Base-by-base conservation (phyloP, 176 grass and related monocot genomes). In the Poa pratensis region DNA sequence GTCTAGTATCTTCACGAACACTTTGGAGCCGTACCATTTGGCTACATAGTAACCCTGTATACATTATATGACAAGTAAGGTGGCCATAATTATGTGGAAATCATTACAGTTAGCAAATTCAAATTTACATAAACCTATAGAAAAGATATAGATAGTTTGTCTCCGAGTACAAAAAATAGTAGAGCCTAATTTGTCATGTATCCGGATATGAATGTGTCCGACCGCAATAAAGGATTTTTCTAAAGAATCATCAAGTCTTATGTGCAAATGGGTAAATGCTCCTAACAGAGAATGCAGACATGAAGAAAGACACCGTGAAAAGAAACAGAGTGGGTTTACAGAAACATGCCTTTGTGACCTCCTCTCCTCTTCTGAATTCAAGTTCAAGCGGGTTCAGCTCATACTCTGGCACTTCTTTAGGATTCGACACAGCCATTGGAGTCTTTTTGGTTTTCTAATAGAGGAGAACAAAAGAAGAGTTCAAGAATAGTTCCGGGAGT, bases 21-120 rank as follows among this genome's bases (percentile, higher is more conserved):
- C 96, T 90, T 96, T 99, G 63, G 91, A 96, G 42, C 91, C 96
- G 71, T 96, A 96, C 96, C 96, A 99, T 74, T 92, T 99, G 14
- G 93, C 96, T 35, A 96, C 75, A 83, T 96, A 91, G 52, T 58
- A 74, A 65, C 91, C 96, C 96, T 99, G 79, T 30, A 51, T 84
- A 78, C 54, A 27, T 77, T 48, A 60, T 66, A 71, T 92, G 9
- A 55, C 15, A 85, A 68, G 77, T 73, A 81, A 43, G 17, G 79
- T 55, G 22, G 39, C 75, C 37, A 83, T 81, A 82, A 66, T 76
- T 69, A 14, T 84, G n/a, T 30, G 15, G 27, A 76, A 37, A 73
- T 15, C 27, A 72, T 18, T 62, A 14, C 76, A 68, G 58, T 40
- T 16, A 70, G 20, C 0, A 42, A 70, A 70, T 53, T 14, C 6